Base-by-base conservation (phyloP, 306 rosid species). In the Sicyos baderoa region DNA sequence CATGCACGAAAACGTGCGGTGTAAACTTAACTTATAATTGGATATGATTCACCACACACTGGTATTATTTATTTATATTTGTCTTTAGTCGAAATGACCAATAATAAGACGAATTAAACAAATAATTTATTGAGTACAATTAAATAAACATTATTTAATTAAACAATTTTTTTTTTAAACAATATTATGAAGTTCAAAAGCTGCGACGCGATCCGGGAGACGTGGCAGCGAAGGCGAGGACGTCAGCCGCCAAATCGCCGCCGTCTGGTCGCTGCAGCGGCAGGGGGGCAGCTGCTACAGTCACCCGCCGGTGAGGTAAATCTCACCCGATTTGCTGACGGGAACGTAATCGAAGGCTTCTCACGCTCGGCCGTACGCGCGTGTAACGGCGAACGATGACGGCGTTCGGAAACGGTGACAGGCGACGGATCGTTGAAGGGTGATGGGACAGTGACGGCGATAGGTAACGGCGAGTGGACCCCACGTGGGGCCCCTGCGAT, bases 141-240 rank as follows among this genome's bases (percentile, higher is more conserved):
- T 4, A 49, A 49, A 14, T 63, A 62, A n/a, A 60, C 47, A 3
- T 16, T 2, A 9, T 6, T 60, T 35, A 62, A 1, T 16, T 6
- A 21, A 4, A 53, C 9, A 25, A 57, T 1, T 17, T 22, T 23
- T 25, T n/a, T n/a, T n/a, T n/a, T n/a, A 52, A 45, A 70, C 72
- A 27, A 3, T 4, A 77, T 78, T 70, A 12, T 82, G 63, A 87
- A n/a, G n/a, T n/a, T n/a, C n/a, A n/a, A n/a, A n/a, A 76, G 52
- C 74, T 50, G 72, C 54, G 73, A 79, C 95, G 82, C 61, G 89
- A 86, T 77, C 89, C 88, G 73, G 69, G 72, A 80, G 62, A 54
- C 70, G 81, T 80, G 95, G 91, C 52, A 52, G 48, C 68, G 70
- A 59, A 53, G 15, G 59, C 35, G 72, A 61, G 72, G 23, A 42